A percentile compares a stretch with the other conserved stretches of the same genome.
phyloP scores from a whole-genome alignment of 1,284 basidiomycete species.

The Pyrrhoderma lamaoense region DNA sequence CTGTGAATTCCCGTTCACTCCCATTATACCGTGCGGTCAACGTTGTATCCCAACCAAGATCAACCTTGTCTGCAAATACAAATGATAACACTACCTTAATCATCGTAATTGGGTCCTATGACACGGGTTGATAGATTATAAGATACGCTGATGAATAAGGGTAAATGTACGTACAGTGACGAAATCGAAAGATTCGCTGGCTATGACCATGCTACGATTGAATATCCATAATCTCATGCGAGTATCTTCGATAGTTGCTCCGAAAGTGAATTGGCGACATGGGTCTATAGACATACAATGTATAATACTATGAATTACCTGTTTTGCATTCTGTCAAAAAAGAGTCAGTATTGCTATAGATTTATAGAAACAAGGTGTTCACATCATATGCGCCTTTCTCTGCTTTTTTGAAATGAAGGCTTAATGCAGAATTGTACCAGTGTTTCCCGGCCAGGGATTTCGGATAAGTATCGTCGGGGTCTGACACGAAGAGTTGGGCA shows the following conservation, averaged over 20 bases:
- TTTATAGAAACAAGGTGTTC: too few relatives aligned
- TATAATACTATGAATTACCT: slow-evolving; percentile 13
- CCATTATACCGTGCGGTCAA: neutral
- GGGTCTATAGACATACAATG: slow-evolving; percentile 17
- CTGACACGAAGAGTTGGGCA: too few relatives aligned
- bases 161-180: neutral
- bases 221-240: neutral
- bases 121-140: neutral
- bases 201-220: neutral
- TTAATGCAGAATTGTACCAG: too few relatives aligned
- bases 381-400: too few relatives aligned
- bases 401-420: too few relatives aligned
- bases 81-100: neutral
- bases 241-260: slow-evolving; percentile 14
- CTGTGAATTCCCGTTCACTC: too few relatives aligned
- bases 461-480: too few relatives aligned
- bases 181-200: slow-evolving; percentile 7
- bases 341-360: too few relatives aligned
- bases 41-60: neutral
- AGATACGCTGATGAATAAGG: too few relatives aligned
- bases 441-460: too few relatives aligned
- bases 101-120: neutral
- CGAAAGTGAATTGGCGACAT: slow-evolving; percentile 16
- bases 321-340: slow-evolving; percentile 16
- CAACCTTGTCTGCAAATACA: neutral